Base-by-base conservation (phyloP, 2,329 filamentous ascomycete genomes). In the Lasiodiplodia hormozganensis region DNA sequence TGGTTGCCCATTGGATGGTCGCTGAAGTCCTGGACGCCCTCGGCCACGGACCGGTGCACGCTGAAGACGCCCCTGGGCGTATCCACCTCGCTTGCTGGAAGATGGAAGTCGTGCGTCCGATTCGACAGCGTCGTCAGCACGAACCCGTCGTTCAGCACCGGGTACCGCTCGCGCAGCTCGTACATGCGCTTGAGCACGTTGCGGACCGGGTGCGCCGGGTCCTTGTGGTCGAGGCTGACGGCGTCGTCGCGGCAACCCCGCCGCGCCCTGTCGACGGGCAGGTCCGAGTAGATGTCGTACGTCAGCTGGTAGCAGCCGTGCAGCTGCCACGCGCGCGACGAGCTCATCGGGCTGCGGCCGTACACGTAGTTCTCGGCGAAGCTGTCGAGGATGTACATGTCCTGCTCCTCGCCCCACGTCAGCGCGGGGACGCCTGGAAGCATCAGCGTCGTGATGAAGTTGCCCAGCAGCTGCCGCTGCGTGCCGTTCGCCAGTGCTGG, bases 341-440 rank as follows among this genome's bases (percentile, higher is more conserved):
- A 83, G 10, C 86, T 85, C 85, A 91, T 90, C 2, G 88, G 79
- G 73, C 88, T 86, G 71, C 88, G 85, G 21, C 88, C 88, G 73
- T 87, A 91, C 43, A 91, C 83, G 73, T 90, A 90, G 72, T 90
- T 90, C 67, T 80, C 79, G 3, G 88, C 88, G 0, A 88, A 89
- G 69, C 89, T 85, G 23, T 89, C 89, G 74, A 87, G 90, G 49
- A 91, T 83, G 73, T 90, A 91, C 72, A 90, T 90, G 68, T 80
- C 79, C 11, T 91, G 89, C 73, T 91, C 89, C 74, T 91, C 89
- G 23, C 89, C 88, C 86, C 87, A 91, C 18, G 86, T 82, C 18
- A 89, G 77, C 38, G 88, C 75, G 0, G 88, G 86, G 31, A 89
- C 87, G 18, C 88, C 88, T 1, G 88, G 88, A 74, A 90, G 81